Base-by-base conservation (phyloP, 1,284 basidiomycete genomes). In the Tilletia horrida region DNA sequence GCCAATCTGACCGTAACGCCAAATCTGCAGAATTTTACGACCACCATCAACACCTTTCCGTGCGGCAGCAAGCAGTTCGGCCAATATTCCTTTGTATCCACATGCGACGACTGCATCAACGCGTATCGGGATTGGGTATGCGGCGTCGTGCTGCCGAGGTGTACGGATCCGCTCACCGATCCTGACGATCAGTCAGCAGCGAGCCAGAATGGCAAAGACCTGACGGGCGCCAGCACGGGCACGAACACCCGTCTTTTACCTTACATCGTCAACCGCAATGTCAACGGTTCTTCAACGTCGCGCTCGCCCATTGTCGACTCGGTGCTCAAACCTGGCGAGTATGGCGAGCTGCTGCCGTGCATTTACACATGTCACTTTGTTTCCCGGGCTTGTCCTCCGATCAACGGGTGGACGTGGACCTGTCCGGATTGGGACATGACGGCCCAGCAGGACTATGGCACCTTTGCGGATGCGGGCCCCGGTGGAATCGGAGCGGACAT, bases 91-190 rank as follows among this genome's bases (percentile, higher is more conserved):
- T 76, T 74, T 59, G 79, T 84, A 7, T 71, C 81, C 43, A 83
- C 77, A 0, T 84, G 83, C 71, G 67, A 69, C 4, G 79, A 77
- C 67, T 84, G 83, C 74, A 68, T 74, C 50, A 73, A 64, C 25
- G 78, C 82, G 2, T 84, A 84, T 66, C 76, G 70, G 27, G 75
- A 78, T 62, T 84, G 82, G 81, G 68, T 83, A 0, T 84, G 83
- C 67, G 78, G 82, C n/a, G 76, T 82, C 14, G 72, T 78, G 6
- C 81, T 84, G 69, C 83, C 83, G 1, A 72, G 83, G 11, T 84
- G 83, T 68, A 80, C 81, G 25, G 83, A 83, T 63, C 44, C 69
- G 0, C 40, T 77, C 1, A 18, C 61, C 1, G 73, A 80, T 55
- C 71, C 76, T 3, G 44, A 47, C 2, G 63, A 65, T 7, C 68